These are phyloP conservation scores for Geotrichum restrictum DNA, from an alignment of 1,139 yeast species.

Conservation along the genomic window DNA sequence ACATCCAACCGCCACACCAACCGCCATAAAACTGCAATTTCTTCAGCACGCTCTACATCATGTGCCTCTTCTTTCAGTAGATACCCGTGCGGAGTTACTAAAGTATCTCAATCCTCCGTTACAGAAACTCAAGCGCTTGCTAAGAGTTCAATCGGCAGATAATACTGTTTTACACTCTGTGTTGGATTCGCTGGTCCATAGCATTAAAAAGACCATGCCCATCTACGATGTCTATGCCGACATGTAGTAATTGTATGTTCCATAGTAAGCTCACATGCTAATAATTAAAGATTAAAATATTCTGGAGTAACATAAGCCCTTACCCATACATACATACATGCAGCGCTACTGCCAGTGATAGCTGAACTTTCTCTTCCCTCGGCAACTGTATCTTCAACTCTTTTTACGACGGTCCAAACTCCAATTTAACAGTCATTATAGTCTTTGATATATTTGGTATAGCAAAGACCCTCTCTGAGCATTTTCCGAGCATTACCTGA, in stretches of 20 bases:
- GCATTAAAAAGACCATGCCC: constrained; percentile 2
- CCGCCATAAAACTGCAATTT: constrained; percentile 1
- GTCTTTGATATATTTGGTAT: no score
- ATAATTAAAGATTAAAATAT: background rate
- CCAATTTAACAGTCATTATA: no score
- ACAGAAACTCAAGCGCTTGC: background rate
- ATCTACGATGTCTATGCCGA: constrained; percentile 6
- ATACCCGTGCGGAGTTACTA: background rate
- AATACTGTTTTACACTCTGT: background rate
- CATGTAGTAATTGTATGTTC: background rate
- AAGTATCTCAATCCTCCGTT: background rate
- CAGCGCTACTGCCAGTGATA: background rate
- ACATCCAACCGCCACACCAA: background rate
- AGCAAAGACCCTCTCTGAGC: no score
- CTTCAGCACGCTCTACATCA: constrained; percentile 4
- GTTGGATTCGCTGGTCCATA: background rate
- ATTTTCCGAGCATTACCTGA: no score
- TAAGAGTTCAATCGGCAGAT: background rate
- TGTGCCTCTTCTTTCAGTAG: background rate
- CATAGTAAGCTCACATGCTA: no score
- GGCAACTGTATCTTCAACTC: no score
- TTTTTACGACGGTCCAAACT: no score
- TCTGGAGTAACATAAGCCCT: background rate
- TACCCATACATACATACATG: background rate
- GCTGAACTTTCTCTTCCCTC: no score